Evolutionary conservation across 768 basidiomycete species (phyloP), one percentile per base, ranked within the genome.

Genomic region (Inosperma sp.): DNA sequence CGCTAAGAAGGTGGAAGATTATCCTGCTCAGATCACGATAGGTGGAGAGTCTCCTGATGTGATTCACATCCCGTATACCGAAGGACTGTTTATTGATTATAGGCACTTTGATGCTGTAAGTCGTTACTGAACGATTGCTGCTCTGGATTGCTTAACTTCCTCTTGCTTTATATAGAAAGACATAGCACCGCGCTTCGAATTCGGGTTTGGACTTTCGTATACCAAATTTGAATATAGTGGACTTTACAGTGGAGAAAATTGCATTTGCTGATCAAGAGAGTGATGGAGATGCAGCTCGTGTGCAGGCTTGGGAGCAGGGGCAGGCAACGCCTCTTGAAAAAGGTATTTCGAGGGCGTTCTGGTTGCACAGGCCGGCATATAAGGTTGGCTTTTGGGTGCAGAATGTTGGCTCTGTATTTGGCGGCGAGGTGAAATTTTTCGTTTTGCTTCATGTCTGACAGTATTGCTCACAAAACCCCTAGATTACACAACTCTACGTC

Each of bases 151-250:
- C 8, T 2, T 14, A 36, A 23, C 7, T 16, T 31, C 41, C 41
- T 44, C 54, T 19, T 27, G n/a, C n/a, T n/a, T 46, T 27, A 13
- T 40, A 48, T 27, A 85, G 79, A 70, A 79, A 65, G 78, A 83
- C 54, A 88, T 91, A 55, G 75, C 74, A 0, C 90, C 90, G 3
- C 86, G 87, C 30, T 92, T 82, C 60, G 88, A 90, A 61, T 97
- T 97, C 64, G 93, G 93, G 4, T 94, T 83, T 62, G 93, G 93
- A 0, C 65, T 94, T 61, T 87, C 83, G 49, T 97, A 96, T 71
- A 86, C 93, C 31, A 77, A 68, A 2, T 97, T 94, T 65, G 66
- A 77, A 26, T 94, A 91, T 64, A 80, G 74, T 35, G 69, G 76
- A 26, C 69, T 93, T 7, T 56, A 72, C n/a, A 3, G 67, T 88